A percentile compares a stretch with the other conserved stretches of the same genome.
These are phyloP conservation scores for Tulasnella sp. DNA, from an alignment of 768 basidiomycete genomes.

Conservation along the genomic window DNA sequence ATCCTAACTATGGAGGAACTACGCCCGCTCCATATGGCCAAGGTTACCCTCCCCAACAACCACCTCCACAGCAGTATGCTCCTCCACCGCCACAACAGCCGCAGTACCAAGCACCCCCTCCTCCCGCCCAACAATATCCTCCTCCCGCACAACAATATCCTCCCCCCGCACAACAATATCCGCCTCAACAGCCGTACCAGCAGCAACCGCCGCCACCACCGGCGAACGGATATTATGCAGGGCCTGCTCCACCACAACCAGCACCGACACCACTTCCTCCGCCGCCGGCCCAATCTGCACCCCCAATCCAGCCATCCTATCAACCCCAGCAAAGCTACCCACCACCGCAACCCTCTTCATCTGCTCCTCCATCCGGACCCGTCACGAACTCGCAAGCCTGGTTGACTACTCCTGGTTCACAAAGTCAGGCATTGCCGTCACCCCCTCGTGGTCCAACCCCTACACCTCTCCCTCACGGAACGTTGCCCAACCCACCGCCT, in stretches of 20 bases:
- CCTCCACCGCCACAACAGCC: neutral
- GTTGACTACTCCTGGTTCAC: neutral
- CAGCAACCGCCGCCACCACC: conserved; percentile 4
- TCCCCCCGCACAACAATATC: conserved; percentile 7
- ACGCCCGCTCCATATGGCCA: conserved; percentile 11
- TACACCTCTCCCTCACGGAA: neutral
- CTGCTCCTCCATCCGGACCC: conserved; percentile 12
- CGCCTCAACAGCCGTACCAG: conserved; percentile 15
- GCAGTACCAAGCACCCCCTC: conserved; percentile 8
- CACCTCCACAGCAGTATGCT: conserved; percentile 14
- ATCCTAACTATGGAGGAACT: conserved; percentile 14
- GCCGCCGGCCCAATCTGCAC: conserved; percentile 14
- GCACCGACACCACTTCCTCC: conserved; percentile 11
- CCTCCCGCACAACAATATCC: conserved; percentile 16
- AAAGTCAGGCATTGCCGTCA: neutral
- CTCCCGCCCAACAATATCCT: conserved; percentile 8
- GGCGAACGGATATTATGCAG: neutral
- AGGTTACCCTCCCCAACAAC: conserved; percentile 10
- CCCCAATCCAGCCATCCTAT: conserved; percentile 18
- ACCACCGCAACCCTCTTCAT: neutral
- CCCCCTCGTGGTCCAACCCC: conserved; percentile 10
- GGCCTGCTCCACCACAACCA: neutral
- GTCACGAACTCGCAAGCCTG: neutral
- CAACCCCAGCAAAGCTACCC: conserved; percentile 9
- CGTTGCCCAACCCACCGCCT: neutral